phyloP scores from a whole-genome alignment of 352 stramenopile genomes.

The Globisporangium irregulare region DNA sequence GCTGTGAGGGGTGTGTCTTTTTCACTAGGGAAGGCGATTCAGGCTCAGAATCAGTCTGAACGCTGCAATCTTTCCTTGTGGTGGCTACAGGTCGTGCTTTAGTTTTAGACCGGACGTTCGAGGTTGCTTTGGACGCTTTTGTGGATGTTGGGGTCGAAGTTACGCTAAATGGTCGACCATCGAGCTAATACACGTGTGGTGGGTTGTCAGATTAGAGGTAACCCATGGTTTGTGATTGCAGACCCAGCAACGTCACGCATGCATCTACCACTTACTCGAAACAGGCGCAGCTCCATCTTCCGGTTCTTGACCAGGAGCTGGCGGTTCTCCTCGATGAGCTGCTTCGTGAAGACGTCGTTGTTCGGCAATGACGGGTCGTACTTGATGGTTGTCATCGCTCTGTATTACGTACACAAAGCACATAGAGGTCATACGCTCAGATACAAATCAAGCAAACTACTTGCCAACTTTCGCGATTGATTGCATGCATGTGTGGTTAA shows the following conservation, averaged over 20 bases:
- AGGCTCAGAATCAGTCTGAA: slow-evolving; percentile 1
- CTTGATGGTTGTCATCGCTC: slow-evolving; percentile 49
- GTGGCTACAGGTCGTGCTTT: neutral
- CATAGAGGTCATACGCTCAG: neutral
- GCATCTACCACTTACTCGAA: slow-evolving; percentile 25
- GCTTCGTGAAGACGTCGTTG: slow-evolving; percentile 59
- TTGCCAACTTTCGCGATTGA: slow-evolving; percentile 6
- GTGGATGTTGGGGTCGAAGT: neutral
- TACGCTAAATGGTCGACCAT: slow-evolving; percentile 1
- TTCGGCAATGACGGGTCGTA: slow-evolving; percentile 53
- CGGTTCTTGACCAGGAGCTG: slow-evolving; percentile 32
- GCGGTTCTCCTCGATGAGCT: slow-evolving; percentile 65
- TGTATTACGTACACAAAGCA: slow-evolving; percentile 1
- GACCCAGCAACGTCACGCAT: too few species aligned
- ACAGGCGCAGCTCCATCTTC: slow-evolving; percentile 37
- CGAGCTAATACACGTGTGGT: neutral
- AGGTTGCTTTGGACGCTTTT: neutral
- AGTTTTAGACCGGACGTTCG: neutral
- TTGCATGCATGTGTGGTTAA: neutral
- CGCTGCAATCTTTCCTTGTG: slow-evolving; percentile 2
- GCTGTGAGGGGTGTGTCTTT: neutral
- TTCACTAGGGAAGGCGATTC: neutral
- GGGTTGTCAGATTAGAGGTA: too few species aligned
- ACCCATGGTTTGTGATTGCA: too few species aligned
- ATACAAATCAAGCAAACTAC: neutral